Conservation (phyloP, 2,329 filamentous ascomycete species). For the Aspergillus hortae region DNA sequence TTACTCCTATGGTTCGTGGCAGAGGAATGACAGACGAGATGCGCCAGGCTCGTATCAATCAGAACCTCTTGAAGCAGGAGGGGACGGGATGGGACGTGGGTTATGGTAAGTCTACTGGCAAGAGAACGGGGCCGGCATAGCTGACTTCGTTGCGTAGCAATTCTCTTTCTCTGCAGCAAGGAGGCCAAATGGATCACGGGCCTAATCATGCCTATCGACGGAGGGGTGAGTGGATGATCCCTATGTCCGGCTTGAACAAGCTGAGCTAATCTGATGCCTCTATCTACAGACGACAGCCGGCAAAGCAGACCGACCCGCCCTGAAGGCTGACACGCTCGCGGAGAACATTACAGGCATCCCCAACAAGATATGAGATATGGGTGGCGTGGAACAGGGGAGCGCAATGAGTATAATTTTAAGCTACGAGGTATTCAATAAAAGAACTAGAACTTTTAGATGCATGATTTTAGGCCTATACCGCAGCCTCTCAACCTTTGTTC, state of each 20-base stretch:
- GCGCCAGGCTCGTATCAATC: conserved; percentile 20
- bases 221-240: neutral
- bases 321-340: neutral
- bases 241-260: no score
- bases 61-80: conserved; percentile 21
- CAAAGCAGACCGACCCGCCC: neutral
- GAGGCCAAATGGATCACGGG: neutral
- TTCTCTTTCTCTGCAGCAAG: neutral
- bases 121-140: neutral
- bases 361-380: neutral
- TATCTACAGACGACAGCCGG: neutral
- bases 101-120: neutral
- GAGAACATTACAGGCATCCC: neutral
- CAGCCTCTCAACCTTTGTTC: no score
- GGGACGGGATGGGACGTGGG: neutral
- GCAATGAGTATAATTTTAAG: no score
- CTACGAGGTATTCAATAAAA: no score
- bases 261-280: no score
- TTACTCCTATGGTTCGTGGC: conserved; percentile 21
- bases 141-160: neutral
- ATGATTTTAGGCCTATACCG: no score
- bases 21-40: conserved; percentile 25
- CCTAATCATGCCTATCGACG: neutral
- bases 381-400: no score
- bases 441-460: no score